These are phyloP conservation scores for Phaffia australis DNA, from an alignment of 768 basidiomycete species.

Conservation along the genomic window DNA sequence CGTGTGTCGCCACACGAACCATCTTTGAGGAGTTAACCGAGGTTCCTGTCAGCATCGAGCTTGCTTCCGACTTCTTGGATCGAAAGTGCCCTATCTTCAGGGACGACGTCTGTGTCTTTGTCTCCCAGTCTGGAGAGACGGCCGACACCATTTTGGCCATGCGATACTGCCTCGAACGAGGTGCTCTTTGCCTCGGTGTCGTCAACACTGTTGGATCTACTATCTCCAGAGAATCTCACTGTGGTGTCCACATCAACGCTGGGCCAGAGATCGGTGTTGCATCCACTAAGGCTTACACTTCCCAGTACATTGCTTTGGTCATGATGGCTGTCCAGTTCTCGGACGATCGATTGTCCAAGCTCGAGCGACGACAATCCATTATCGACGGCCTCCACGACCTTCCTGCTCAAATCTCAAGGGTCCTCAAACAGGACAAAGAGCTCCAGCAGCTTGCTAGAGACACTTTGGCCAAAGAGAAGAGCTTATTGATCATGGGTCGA, in stretches of 20 bases:
- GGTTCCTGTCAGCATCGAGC: slow-evolving; percentile 91
- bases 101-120: slow-evolving; percentile 90
- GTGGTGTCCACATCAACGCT: slow-evolving; percentile 98
- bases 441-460: slow-evolving; percentile 76
- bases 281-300: slow-evolving; percentile 98
- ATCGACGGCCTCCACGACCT: slow-evolving; percentile 86
- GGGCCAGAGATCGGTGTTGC: slow-evolving; percentile 81
- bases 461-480: slow-evolving; percentile 56
- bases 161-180: slow-evolving; percentile 91
- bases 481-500: slow-evolving; percentile 89
- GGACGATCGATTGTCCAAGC: slow-evolving; percentile 90
- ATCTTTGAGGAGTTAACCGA: slow-evolving; percentile 99
- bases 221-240: slow-evolving; percentile 94
- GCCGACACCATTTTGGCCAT: slow-evolving; percentile 94
- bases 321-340: slow-evolving; percentile 99
- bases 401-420: slow-evolving; percentile 74
- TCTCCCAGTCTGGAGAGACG: slow-evolving; percentile 96
- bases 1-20: slow-evolving; percentile 85
- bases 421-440: slow-evolving; percentile 64
- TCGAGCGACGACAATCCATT: slow-evolving; percentile 78
- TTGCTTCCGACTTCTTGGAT: slow-evolving; percentile 96
- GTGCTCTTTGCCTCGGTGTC: slow-evolving; percentile 88
- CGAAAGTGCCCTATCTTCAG: slow-evolving; percentile 95
- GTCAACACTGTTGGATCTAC: slow-evolving; percentile 99
- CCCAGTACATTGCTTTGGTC: slow-evolving; percentile 88